phyloP scores from a whole-genome alignment of 2,329 filamentous ascomycete species.

The Talaromyces sp. region DNA sequence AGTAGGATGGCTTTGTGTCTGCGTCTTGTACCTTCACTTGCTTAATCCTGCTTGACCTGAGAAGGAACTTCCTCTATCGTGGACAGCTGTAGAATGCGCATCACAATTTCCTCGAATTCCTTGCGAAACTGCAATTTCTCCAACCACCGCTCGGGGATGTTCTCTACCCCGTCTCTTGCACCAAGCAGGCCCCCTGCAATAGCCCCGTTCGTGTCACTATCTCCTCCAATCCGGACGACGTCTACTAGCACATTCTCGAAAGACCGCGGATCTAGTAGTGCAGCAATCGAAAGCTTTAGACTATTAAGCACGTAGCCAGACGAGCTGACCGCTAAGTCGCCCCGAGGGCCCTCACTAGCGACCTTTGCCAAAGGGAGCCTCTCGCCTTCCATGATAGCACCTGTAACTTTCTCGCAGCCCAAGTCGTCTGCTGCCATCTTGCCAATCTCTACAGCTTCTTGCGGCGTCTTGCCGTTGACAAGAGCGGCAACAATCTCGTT shows the following conservation, averaged over 20 bases:
- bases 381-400: conserved; percentile 2
- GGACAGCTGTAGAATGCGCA: not conserved
- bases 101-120: conserved; percentile 24
- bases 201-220: conserved; percentile 1
- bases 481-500: conserved; percentile 2
- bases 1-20: no score
- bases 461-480: not conserved
- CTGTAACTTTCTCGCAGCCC: not conserved
- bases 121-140: not conserved
- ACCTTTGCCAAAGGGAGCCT: not conserved
- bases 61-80: no score
- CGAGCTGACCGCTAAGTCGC: not conserved
- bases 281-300: not conserved
- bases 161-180: conserved; percentile 1
- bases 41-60: no score
- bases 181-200: conserved; percentile 3
- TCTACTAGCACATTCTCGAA: conserved; percentile 3
- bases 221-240: not conserved
- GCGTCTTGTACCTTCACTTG: no score
- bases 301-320: conserved; percentile 2
- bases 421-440: not conserved
- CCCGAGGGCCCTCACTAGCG: not conserved
- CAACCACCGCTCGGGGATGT: not conserved
- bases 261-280: not conserved
- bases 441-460: not conserved